Base-by-base conservation (phyloP, 164 flowering plant species). In the Vitis rupestris region DNA sequence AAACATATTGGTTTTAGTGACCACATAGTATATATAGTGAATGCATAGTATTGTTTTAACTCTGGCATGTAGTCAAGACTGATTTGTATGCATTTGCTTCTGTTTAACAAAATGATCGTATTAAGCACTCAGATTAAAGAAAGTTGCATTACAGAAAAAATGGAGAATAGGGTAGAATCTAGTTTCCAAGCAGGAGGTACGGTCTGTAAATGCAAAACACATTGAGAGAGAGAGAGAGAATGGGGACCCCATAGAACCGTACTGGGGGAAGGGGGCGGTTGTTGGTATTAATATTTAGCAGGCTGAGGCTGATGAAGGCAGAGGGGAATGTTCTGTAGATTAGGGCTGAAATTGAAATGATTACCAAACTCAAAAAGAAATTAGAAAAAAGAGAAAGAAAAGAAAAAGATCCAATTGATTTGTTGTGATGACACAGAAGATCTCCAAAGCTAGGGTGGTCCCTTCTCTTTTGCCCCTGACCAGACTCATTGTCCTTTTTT, bases 381-480 rank as follows among this genome's bases (percentile, higher is more conserved):
- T 2, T 19, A 48, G 52, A 52, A 64, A 62, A 62, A 62, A 30
- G 3, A 30, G 30, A 65, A 52, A 27, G 10, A 31, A 59, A n/a
- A 15, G 16, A 14, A 15, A 55, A 70, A 17, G 10, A 65, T 61
- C 50, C 59, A 68, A 68, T 68, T 67, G 72, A 68, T 54, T 76
- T 67, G 44, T 37, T 37, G 44, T 37, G 44, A 37, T 37, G 44
- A 37, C 44, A 1, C 67, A 72, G 74, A 66, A 76, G 76, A 62
- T 69, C 70, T 73, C 48, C 9, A 44, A 2, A 30, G 17, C 44
- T 37, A 10, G 17, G 2, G 60, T 67, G 75, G 71, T 59, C 69
- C 69, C 23, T 19, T 49, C 37, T 6, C 8, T 27, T 29, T 50
- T 51, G 51, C 37, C 64, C 27, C 74, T 63, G 68, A 65, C 55